phyloP scores from a whole-genome alignment of 2,329 filamentous ascomycete species.

The Fusarium drepaniforme region DNA sequence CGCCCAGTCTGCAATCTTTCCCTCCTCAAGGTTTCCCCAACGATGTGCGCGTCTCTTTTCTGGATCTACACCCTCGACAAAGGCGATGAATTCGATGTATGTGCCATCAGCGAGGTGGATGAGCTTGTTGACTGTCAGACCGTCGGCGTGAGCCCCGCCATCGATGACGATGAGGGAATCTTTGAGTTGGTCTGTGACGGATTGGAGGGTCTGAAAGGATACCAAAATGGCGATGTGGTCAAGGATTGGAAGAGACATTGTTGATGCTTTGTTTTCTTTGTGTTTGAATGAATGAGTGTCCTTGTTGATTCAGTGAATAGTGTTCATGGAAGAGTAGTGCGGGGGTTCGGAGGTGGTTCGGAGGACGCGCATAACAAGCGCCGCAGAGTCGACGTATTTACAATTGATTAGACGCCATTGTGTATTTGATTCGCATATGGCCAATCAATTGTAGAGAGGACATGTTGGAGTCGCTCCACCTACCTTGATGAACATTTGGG shows the following conservation, averaged over 20 bases:
- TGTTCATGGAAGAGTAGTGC: background rate
- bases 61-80: conserved; percentile 59
- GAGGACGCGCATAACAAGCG: conserved; percentile 10
- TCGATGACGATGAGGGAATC: conserved; percentile 68
- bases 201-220: conserved; percentile 60
- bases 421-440: background rate
- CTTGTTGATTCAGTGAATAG: background rate
- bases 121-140: conserved; percentile 71
- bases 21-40: conserved; percentile 67
- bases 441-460: background rate
- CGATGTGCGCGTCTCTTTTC: conserved; percentile 61
- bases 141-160: conserved; percentile 72
- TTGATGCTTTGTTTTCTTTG: background rate
- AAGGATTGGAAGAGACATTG: conserved; percentile 51
- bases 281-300: background rate
- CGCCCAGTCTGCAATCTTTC: conserved; percentile 71
- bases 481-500: background rate
- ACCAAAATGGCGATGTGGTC: conserved; percentile 77
- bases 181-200: conserved; percentile 63
- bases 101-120: conserved; percentile 72
- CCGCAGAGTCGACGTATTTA: background rate
- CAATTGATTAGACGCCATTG: background rate
- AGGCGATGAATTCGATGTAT: conserved; percentile 76
- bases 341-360: conserved; percentile 30
- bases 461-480: background rate